Conservation (phyloP, 495 filamentous ascomycete genomes). For the Elasticomyces elasticus region DNA sequence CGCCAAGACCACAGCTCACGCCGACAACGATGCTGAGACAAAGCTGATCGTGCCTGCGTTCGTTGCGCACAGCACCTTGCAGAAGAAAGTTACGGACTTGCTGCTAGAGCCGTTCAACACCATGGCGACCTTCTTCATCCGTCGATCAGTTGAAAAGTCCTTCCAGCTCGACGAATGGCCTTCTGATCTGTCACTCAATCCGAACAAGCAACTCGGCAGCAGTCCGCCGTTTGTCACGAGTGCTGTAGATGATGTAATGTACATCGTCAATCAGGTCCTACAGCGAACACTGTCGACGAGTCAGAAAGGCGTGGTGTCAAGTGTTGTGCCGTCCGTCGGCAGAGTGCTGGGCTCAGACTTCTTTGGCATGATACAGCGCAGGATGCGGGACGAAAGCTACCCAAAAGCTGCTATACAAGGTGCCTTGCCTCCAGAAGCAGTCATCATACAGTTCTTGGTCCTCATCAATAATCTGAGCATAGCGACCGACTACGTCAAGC, state of each 20-base stretch:
- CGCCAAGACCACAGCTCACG: slow-evolving; percentile 57
- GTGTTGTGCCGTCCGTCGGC: slow-evolving; percentile 68
- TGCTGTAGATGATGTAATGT: slow-evolving; percentile 97
- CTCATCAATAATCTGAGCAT: slow-evolving; percentile 93
- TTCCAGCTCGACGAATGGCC: slow-evolving; percentile 98
- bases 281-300: slow-evolving; percentile 78
- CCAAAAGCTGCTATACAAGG: slow-evolving; percentile 66
- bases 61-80: slow-evolving; percentile 61
- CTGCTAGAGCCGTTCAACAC: slow-evolving; percentile 69
- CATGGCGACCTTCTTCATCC: slow-evolving; percentile 92
- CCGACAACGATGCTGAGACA: slow-evolving; percentile 9
- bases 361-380: slow-evolving; percentile 90
- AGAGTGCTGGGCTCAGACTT: slow-evolving; percentile 88
- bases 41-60: slow-evolving; percentile 54
- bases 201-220: slow-evolving; percentile 51
- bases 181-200: slow-evolving; percentile 61
- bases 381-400: slow-evolving; percentile 93
- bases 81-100: slow-evolving; percentile 61
- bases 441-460: slow-evolving; percentile 74
- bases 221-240: slow-evolving; percentile 89
- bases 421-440: slow-evolving; percentile 70
- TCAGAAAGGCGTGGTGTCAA: slow-evolving; percentile 61
- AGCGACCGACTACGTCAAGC: slow-evolving; percentile 74
- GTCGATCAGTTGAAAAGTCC: slow-evolving; percentile 88
- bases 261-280: slow-evolving; percentile 87